Conservation (phyloP, 1,284 basidiomycete species). For the Apiotrichum brassicae region DNA sequence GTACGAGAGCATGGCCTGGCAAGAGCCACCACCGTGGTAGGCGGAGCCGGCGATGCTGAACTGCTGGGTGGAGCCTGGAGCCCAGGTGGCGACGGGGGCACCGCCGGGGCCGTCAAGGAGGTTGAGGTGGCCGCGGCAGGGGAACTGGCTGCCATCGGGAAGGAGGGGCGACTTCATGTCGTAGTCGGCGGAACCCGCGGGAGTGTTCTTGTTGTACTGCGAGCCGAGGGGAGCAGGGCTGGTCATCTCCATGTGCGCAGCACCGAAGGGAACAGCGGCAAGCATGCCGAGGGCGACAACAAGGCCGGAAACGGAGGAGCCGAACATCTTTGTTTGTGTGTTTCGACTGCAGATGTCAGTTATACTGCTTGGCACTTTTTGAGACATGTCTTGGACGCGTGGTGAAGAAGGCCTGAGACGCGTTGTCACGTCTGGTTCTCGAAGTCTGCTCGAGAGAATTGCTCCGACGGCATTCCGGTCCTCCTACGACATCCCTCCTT, state of each 20-base stretch:
- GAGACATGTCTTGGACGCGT: too few relatives aligned
- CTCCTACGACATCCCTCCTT: too few relatives aligned
- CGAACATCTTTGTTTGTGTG: not conserved
- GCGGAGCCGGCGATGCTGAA: constrained; percentile 37
- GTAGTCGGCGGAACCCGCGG: constrained; percentile 38
- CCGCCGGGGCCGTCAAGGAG: constrained; percentile 15
- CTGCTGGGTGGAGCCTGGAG: constrained; percentile 30
- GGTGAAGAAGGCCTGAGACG: too few relatives aligned
- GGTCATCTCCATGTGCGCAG: constrained; percentile 40
- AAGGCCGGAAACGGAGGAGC: not conserved
- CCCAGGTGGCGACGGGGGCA: constrained; percentile 33
- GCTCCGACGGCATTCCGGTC: too few relatives aligned
- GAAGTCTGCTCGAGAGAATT: too few relatives aligned
- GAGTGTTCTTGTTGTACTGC: constrained; percentile 31
- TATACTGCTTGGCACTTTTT: too few relatives aligned
- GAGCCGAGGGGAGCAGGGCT: constrained; percentile 37
- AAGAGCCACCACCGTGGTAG: constrained; percentile 46
- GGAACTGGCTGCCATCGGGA: constrained; percentile 36
- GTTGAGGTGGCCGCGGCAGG: constrained; percentile 48
- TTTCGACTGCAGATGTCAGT: too few relatives aligned
- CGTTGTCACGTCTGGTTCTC: too few relatives aligned
- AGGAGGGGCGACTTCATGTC: constrained; percentile 41
- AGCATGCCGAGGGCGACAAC: constrained; percentile 3
- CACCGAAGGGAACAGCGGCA: constrained; percentile 14
- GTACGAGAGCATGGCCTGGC: constrained; percentile 46